Evolutionary conservation across 495 filamentous ascomycete genomes (phyloP).

Genomic region (Wilcoxina mikolae): DNA sequence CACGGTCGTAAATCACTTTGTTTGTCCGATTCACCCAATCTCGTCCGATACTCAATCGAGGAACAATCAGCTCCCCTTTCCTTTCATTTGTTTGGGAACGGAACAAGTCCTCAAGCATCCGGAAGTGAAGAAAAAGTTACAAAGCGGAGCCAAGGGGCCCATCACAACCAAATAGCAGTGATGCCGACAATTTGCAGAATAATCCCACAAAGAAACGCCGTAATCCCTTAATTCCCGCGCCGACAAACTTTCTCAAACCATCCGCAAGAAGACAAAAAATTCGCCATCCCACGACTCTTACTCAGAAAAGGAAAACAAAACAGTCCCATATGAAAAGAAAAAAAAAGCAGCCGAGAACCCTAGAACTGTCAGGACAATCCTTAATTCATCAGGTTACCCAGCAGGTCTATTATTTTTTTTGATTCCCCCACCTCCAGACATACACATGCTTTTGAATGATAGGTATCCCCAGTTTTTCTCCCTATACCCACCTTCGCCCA

Average conservation of each 20-base stretch:
- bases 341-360: conserved; percentile 18
- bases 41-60: no score
- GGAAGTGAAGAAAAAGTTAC: neutral
- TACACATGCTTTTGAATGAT: conserved; percentile 6
- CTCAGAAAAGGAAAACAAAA: conserved; percentile 14
- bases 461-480: conserved; percentile 3
- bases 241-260: neutral
- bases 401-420: conserved; percentile 13
- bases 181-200: conserved; percentile 1
- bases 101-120: conserved; percentile 6
- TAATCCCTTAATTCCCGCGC: neutral
- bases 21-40: no score
- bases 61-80: neutral
- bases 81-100: conserved; percentile 26
- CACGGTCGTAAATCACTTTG: no score
- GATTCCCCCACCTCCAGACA: conserved; percentile 2
- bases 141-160: neutral
- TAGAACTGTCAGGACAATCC: conserved; percentile 24
- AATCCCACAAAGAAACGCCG: conserved; percentile 4
- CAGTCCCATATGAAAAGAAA: conserved; percentile 11
- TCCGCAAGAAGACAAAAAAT: conserved; percentile 10
- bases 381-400: conserved; percentile 13
- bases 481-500: conserved; percentile 3
- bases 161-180: neutral
- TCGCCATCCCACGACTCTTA: conserved; percentile 15